phyloP scores from a whole-genome alignment of 805 yeast species.

The Scheffersomyces stipitis region DNA sequence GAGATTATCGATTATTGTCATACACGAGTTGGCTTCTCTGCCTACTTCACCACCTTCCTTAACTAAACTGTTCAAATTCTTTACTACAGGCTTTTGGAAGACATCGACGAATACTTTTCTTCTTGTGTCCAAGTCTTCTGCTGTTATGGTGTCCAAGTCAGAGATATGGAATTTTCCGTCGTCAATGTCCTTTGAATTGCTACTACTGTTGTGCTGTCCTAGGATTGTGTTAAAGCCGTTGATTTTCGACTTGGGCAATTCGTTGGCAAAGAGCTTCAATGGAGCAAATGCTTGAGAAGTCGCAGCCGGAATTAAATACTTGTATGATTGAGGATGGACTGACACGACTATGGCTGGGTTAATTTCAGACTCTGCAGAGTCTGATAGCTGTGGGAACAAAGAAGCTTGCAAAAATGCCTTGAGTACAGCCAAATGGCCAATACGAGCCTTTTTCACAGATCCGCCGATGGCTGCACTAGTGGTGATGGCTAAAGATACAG shows the following conservation, averaged over 20 bases:
- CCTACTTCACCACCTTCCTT: conserved; percentile 78
- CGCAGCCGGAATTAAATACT: conserved; percentile 51
- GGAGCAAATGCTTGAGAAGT: conserved; percentile 65
- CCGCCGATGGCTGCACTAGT: conserved; percentile 33
- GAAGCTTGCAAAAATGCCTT: conserved; percentile 47
- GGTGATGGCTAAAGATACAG: conserved; percentile 35
- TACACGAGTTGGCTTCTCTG: conserved; percentile 39
- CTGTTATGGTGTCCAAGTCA: conserved; percentile 46
- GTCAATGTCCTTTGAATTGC: conserved; percentile 11
- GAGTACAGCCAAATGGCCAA: conserved; percentile 43
- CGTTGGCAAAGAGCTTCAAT: conserved; percentile 56
- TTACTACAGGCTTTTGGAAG: conserved; percentile 47
- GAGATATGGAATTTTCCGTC: conserved; percentile 26
- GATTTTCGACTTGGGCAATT: conserved; percentile 18
- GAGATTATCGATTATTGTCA: conserved; percentile 12
- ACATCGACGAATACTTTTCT: conserved; percentile 52
- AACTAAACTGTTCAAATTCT: conserved; percentile 49
- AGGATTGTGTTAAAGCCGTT: not conserved
- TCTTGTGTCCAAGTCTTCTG: conserved; percentile 64
- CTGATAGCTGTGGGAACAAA: conserved; percentile 20
- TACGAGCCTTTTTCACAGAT: conserved; percentile 36
- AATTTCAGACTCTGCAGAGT: conserved; percentile 15
- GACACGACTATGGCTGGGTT: conserved; percentile 14
- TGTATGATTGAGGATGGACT: conserved; percentile 48
- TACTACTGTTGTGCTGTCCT: too few species aligned